Conservation (phyloP, 1,139 yeast species). For the Trichomonascaceae sp. region DNA sequence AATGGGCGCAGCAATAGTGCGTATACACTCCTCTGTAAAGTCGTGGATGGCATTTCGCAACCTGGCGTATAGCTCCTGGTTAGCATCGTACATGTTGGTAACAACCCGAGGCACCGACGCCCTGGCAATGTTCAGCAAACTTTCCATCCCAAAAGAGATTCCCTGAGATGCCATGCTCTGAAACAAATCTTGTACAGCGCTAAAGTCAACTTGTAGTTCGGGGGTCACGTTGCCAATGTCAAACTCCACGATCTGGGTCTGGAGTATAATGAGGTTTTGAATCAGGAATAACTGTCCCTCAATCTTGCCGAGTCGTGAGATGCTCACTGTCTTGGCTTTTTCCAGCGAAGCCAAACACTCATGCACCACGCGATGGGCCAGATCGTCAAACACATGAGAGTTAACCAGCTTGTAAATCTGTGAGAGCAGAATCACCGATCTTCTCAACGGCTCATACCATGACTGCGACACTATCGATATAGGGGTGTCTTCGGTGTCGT, state of each 20-base stretch:
- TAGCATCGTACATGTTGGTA: slow-evolving; percentile 76
- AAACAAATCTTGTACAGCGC: slow-evolving; percentile 47
- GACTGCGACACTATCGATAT: background rate
- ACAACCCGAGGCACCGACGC: slow-evolving; percentile 75
- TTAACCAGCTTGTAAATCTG: slow-evolving; percentile 71
- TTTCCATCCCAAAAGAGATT: slow-evolving; percentile 21
- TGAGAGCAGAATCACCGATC: slow-evolving; percentile 57
- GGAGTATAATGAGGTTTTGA: slow-evolving; percentile 57
- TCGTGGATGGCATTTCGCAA: slow-evolving; percentile 58
- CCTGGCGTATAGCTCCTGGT: slow-evolving; percentile 60
- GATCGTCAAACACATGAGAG: slow-evolving; percentile 66
- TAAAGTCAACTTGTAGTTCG: slow-evolving; percentile 69
- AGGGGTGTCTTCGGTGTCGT: slow-evolving; percentile 1
- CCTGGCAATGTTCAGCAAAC: slow-evolving; percentile 46
- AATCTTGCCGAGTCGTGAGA: slow-evolving; percentile 31
- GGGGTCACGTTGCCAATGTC: slow-evolving; percentile 65
- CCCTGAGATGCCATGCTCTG: slow-evolving; percentile 29
- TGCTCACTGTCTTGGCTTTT: slow-evolving; percentile 35
- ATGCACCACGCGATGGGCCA: slow-evolving; percentile 80
- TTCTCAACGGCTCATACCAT: slow-evolving; percentile 63
- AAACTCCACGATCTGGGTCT: slow-evolving; percentile 59
- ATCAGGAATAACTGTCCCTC: slow-evolving; percentile 59
- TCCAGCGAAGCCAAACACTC: slow-evolving; percentile 51
- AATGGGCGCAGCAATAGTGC: slow-evolving; percentile 22
- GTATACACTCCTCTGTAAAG: slow-evolving; percentile 36